Evolutionary conservation across 2,329 filamentous ascomycete genomes (phyloP), one percentile per base, ranked within the genome.

Genomic region (Botrytis pseudocinerea): DNA sequence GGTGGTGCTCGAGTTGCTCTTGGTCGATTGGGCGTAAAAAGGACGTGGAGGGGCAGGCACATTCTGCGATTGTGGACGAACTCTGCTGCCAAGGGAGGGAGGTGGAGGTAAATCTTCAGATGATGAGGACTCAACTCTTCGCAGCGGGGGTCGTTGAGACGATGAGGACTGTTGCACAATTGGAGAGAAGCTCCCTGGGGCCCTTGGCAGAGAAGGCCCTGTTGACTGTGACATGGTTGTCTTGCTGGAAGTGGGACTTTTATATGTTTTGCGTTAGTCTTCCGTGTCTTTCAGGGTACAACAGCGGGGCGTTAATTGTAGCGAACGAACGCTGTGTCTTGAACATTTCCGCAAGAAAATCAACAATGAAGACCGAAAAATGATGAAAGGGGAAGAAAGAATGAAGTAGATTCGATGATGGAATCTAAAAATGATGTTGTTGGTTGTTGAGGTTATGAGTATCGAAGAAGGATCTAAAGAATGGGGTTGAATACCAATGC

Each of bases 11-110:
- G 83, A 82, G 80, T 85, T 88, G 75, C 82, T 78, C 74, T 85
- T 84, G 22, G 83, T 69, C n/a, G 65, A 81, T 9, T 84, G 82
- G 76, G 88, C 86, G 78, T 80, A 87, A 85, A 77, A 85, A 84
- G 46, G 87, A 83, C 72, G 85, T 85, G 75, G 81, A 81, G 71
- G 79, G 79, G 71, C 80, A 79, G 74, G 74, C 65, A 73, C 75
- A 78, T 78, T 76, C 76, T 78, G 82, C 86, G 84, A 81, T 86
- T 89, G 78, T 82, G 78, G 76, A 87, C 79, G 76, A 81, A 82
- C 71, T 71, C 70, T 73, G 57, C 32, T 71, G 28, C 40, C 46
- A 87, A 82, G 51, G 84, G 81, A 22, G 80, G 70, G 62, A 46
- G 70, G 70, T 69, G 51, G 70, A 46, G 51, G 78, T 59, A 76